phyloP scores from a whole-genome alignment of 2,329 filamentous ascomycete genomes.

The Alternaria sp. region DNA sequence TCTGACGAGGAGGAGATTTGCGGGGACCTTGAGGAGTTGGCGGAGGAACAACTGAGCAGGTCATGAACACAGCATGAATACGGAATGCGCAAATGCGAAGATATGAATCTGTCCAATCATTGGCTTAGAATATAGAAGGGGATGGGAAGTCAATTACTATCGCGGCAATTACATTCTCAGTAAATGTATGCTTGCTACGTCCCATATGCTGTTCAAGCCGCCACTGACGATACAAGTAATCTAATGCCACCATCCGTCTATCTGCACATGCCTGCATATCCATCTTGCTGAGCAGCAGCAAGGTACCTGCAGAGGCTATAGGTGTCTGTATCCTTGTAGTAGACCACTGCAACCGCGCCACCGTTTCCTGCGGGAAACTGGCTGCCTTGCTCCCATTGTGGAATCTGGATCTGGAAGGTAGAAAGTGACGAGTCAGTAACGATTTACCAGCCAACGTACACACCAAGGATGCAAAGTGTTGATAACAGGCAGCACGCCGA shows the following conservation, averaged over 20 bases:
- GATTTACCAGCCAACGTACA: background rate
- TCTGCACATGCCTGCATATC: background rate
- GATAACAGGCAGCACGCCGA: background rate
- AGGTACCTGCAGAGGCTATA: slow-evolving; percentile 4
- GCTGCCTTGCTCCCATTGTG: background rate
- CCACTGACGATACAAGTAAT: too few relatives aligned
- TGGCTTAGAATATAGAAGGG: too few relatives aligned
- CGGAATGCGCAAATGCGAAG: too few relatives aligned
- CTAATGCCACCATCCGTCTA: background rate
- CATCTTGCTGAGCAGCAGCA: background rate
- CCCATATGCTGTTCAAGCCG: too few relatives aligned
- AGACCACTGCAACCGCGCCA: slow-evolving; percentile 4
- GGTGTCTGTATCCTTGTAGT: slow-evolving; percentile 16
- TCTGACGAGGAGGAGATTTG: slow-evolving; percentile 35
- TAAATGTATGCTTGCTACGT: background rate
- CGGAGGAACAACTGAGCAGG: slow-evolving; percentile 10
- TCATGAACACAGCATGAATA: too few relatives aligned
- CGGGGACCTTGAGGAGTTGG: slow-evolving; percentile 34
- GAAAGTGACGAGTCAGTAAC: background rate
- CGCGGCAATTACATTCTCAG: too few relatives aligned
- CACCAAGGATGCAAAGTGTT: background rate
- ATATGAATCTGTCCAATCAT: too few relatives aligned
- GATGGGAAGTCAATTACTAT: too few relatives aligned
- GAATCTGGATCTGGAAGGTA: background rate
- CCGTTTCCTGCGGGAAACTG: background rate